Evolutionary conservation across 2,329 filamentous ascomycete genomes (phyloP).

Genomic region (Boeremia lycopersici): DNA sequence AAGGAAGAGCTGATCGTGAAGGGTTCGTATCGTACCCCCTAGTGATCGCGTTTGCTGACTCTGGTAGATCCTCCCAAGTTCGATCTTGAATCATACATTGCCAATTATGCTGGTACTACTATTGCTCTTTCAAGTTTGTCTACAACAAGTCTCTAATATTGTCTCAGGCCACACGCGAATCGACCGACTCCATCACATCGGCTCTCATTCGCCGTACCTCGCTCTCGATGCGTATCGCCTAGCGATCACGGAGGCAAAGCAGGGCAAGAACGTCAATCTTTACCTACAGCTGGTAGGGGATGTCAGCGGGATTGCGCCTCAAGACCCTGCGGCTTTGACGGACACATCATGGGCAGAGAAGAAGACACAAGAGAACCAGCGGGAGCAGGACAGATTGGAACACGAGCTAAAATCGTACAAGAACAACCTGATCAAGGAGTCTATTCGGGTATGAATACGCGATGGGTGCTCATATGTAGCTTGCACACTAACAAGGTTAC

Average conservation of each 20-base stretch:
- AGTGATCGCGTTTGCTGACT: slow-evolving; percentile 22
- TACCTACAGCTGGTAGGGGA: slow-evolving; percentile 73
- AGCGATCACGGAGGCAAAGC: slow-evolving; percentile 77
- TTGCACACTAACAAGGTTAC: slow-evolving; percentile 13
- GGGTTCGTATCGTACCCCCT: slow-evolving; percentile 24
- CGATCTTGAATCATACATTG: slow-evolving; percentile 87
- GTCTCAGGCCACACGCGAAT: slow-evolving; percentile 75
- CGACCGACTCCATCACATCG: slow-evolving; percentile 82
- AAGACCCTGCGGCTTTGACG: slow-evolving; percentile 68
- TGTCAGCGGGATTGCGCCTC: slow-evolving; percentile 67
- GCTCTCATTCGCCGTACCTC: slow-evolving; percentile 75
- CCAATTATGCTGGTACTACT: slow-evolving; percentile 78
- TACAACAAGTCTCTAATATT: not conserved
- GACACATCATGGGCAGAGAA: slow-evolving; percentile 79
- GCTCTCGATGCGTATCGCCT: slow-evolving; percentile 80
- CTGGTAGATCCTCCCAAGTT: slow-evolving; percentile 77
- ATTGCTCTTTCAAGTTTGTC: not conserved
- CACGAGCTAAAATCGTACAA: slow-evolving; percentile 89
- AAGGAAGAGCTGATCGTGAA: slow-evolving; percentile 40
- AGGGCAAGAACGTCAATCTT: slow-evolving; percentile 71
- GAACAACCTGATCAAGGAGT: slow-evolving; percentile 97
- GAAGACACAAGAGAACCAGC: slow-evolving; percentile 69
- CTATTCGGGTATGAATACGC: slow-evolving; percentile 72
- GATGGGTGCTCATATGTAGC: not conserved
- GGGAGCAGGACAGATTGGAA: slow-evolving; percentile 78